These are phyloP conservation scores for Penicillium diatomitis DNA, from an alignment of 495 filamentous ascomycete species.

Conservation along the genomic window DNA sequence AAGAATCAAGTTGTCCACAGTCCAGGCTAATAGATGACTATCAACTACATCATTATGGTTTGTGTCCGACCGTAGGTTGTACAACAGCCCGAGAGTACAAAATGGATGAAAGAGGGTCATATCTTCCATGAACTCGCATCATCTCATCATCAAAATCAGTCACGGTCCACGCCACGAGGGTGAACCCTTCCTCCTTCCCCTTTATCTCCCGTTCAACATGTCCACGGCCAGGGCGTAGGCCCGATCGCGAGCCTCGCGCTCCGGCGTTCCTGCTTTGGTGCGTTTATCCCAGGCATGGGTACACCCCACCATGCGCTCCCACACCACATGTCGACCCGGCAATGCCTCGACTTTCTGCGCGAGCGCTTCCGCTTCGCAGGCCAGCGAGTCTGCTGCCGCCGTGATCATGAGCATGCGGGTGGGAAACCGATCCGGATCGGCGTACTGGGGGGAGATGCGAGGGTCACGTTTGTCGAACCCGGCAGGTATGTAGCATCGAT, in stretches of 20 bases:
- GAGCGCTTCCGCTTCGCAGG: constrained; percentile 32
- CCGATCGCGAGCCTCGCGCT: constrained; percentile 24
- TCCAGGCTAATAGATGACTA: too few relatives aligned
- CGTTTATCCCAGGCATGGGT: constrained; percentile 35
- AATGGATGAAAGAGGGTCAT: too few relatives aligned
- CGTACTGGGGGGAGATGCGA: constrained; percentile 37
- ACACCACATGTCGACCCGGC: constrained; percentile 28
- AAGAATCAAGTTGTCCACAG: too few relatives aligned
- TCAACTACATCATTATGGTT: too few relatives aligned
- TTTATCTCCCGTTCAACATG: constrained; percentile 17
- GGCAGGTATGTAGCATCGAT: constrained; percentile 22
- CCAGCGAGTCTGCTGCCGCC: constrained; percentile 31
- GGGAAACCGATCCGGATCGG: constrained; percentile 28
- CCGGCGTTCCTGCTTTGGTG: constrained; percentile 14
- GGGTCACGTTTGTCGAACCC: constrained; percentile 32
- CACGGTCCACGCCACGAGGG: too few relatives aligned
- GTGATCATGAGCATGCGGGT: constrained; percentile 35
- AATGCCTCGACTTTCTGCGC: constrained; percentile 22
- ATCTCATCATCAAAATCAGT: too few relatives aligned
- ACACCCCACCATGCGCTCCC: constrained; percentile 30
- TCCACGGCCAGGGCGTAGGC: constrained; percentile 28
- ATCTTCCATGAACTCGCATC: too few relatives aligned
- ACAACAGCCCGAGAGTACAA: too few relatives aligned
- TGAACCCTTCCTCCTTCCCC: neutral
- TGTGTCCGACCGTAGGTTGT: too few relatives aligned